Evolutionary conservation across 495 filamentous ascomycete species (phyloP), one percentile per base, ranked within the genome.

Genomic region (Bacidia gigantensis): DNA sequence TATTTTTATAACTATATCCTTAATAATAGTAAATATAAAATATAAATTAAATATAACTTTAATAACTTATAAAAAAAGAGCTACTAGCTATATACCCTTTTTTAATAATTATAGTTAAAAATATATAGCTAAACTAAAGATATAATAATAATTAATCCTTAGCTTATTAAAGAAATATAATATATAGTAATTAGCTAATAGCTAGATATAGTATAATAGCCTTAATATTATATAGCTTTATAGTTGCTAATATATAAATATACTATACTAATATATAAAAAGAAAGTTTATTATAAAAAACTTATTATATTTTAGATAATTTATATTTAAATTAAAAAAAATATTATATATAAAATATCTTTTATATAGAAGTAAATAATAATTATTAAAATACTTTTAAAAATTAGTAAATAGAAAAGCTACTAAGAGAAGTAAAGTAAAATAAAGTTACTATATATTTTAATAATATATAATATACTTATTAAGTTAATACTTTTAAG

Each of bases 301-400:
- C 39, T 40, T 43, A 40, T n/a, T 56, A 56, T 23, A 56, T 41
- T 43, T 63, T 55, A 29, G 10, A 47, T 3, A 29, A 26, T 20
- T 41, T 43, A 20, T 26, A 18, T 22, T n/a, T n/a, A 38, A 26
- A 46, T 20, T 20, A 26, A 26, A 55, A 46, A 54, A 54, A 26
- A 20, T 45, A 32, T 46, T 26, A 46, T 1, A 21, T 32, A 43
- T 46, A 41, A 24, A n/a, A 9, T 9, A 5, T 12, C 5, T 47
- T 26, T 44, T 26, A 38, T 41, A n/a, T 32, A 26, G 11, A 25
- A 14, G 14, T 11, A 11, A n/a, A 49, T 11, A 49, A 49, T 22
- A 26, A 12, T 21, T 14, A 22, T 49, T 29, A 49, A 49, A n/a
- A 26, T 26, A 26, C 18, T 32, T 22, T 49, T 14, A 49, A 26